phyloP scores from a whole-genome alignment of 257 asterid genomes.

The Dorcoceras hygrometricum region DNA sequence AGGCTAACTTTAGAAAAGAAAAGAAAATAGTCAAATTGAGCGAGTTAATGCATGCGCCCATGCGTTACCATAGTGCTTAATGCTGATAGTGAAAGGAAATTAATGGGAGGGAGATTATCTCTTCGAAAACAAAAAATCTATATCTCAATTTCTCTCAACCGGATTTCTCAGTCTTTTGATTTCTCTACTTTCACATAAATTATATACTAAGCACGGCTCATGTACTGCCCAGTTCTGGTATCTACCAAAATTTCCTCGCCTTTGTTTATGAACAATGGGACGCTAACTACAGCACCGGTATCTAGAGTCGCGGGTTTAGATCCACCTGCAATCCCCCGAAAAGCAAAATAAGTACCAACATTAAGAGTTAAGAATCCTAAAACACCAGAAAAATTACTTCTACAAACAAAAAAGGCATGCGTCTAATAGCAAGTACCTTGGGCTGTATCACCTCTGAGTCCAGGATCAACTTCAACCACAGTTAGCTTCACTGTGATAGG shows the following conservation, averaged over 20 bases:
- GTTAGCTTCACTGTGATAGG: slow-evolving; percentile 85
- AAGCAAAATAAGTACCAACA: slow-evolving; percentile 8
- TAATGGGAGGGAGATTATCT: background rate
- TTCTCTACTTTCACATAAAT: slow-evolving; percentile 14
- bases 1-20: too few species aligned
- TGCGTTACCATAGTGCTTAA: background rate
- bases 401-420: background rate
- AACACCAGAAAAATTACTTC: background rate
- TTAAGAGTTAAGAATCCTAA: background rate
- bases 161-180: background rate
- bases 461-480: slow-evolving; percentile 91
- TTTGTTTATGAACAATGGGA: slow-evolving; percentile 68
- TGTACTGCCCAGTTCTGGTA: slow-evolving; percentile 92
- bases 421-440: slow-evolving; percentile 54
- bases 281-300: slow-evolving; percentile 84
- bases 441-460: slow-evolving; percentile 94
- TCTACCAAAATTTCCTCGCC: slow-evolving; percentile 76
- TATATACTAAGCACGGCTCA: slow-evolving; percentile 77
- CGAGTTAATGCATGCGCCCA: background rate
- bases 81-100: background rate
- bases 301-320: slow-evolving; percentile 86
- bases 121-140: slow-evolving; percentile 6
- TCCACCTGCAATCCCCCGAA: slow-evolving; percentile 60
- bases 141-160: background rate
- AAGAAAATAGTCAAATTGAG: slow-evolving; percentile 25